Conservation (phyloP, 2,329 filamentous ascomycete species). For the Fusarium mundagurra region DNA sequence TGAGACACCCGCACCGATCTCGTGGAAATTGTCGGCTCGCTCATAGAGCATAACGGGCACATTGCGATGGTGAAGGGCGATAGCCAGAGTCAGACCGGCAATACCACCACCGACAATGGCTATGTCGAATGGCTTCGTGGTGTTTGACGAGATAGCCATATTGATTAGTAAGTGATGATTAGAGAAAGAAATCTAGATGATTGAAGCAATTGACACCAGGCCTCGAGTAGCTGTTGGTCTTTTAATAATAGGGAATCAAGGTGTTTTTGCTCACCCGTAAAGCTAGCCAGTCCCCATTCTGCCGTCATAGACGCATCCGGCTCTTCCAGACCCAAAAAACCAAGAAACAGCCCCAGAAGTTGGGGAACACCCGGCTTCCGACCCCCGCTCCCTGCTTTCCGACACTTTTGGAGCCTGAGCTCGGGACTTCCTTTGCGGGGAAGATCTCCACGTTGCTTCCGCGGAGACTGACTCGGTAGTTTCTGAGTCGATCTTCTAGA, state of each 20-base stretch:
- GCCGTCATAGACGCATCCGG: slow-evolving; percentile 15
- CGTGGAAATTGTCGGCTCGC: slow-evolving; percentile 52
- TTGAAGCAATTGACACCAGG: background rate
- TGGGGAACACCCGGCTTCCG: slow-evolving; percentile 15
- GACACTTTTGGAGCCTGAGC: background rate
- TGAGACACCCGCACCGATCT: slow-evolving; percentile 63
- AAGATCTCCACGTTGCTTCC: background rate
- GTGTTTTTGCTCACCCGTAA: background rate
- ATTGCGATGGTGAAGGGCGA: slow-evolving; percentile 56
- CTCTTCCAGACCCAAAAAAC: background rate
- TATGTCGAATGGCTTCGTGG: slow-evolving; percentile 41
- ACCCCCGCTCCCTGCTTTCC: slow-evolving; percentile 1
- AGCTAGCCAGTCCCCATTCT: background rate
- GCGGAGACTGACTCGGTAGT: background rate
- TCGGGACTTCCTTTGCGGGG: slow-evolving; percentile 10
- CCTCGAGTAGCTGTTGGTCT: background rate
- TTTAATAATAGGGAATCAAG: background rate
- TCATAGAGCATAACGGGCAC: slow-evolving; percentile 59
- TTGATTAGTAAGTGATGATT: background rate
- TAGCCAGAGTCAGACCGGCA: slow-evolving; percentile 59
- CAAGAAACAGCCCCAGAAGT: background rate
- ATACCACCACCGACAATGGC: slow-evolving; percentile 64
- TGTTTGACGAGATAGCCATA: slow-evolving; percentile 2
- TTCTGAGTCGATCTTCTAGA: background rate
- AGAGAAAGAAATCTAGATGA: background rate